Base-by-base conservation (phyloP, 2,329 filamentous ascomycete genomes). In the Pseudocercospora fuligena region DNA sequence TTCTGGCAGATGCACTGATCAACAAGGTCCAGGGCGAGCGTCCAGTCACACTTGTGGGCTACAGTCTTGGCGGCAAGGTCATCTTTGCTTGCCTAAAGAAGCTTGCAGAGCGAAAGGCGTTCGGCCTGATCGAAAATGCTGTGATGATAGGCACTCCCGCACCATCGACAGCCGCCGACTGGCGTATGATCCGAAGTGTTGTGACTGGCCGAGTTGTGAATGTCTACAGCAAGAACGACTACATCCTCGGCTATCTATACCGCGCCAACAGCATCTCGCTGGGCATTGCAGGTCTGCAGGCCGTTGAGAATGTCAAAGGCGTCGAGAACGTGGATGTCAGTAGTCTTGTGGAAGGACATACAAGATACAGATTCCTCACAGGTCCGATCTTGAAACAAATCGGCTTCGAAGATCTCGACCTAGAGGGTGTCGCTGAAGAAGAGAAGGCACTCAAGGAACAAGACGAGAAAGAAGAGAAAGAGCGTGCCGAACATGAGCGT, bases 161-260 rank as follows among this genome's bases (percentile, higher is more conserved):
- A 0, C 92, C 94, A 0, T 92, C 90, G 0, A 87, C 90, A 53
- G 80, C 86, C 0, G 84, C 84, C 1, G 88, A 93, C 71, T 97
- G 94, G 94, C 86, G 89, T 53, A 83, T 87, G 43, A 88, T 97
- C 71, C 88, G 92, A 31, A 88, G 87, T 53, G 92, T 94, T 0
- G 93, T 97, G 0, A 88, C 90, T 1, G 93, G 94, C 2, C 87
- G 91, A 65, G 85, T 97, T 7, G 90, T 97, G 73, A 97, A 97
- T 73, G 92, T 94, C 8, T 97, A 90, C 79, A 94, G 92, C 1
- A 88, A 90, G 61, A 94, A 95, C 67, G 94, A 97, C 78, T 92
- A 92, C 74, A 89, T 97, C 33, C 87, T 97, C 0, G 93, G 89
- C 0, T 94, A 97, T 76, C 82, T 97, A 19, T 97, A 97, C 78